These are phyloP conservation scores for grape (Vitis vinifera) DNA, from an alignment of 164 flowering plant genomes.

Conservation along the genomic window ASM3070453v1 NC_081809.1:302001-302500, in stretches of 20 bases:
- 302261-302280: constrained; percentile 89
- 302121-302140: constrained; percentile 80
- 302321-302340: constrained; percentile 63
- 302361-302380: constrained; percentile 77
- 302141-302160: constrained; percentile 90
- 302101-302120: constrained; percentile 61
- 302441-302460: constrained; percentile 50
- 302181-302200: constrained; percentile 65
- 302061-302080: constrained; percentile 72
- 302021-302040: constrained; percentile 19
- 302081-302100: constrained; percentile 61
- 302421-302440: constrained; percentile 43
- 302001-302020: constrained; percentile 15
- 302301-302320: constrained; percentile 86
- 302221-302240: constrained; percentile 73
- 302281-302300: constrained; percentile 92
- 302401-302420: constrained; percentile 58
- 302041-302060: constrained; percentile 66
- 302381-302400: constrained; percentile 57
- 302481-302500: constrained; percentile 80
- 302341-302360: constrained; percentile 55
- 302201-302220: constrained; percentile 88
- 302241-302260: constrained; percentile 70
- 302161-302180: constrained; percentile 52
- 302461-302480: constrained; percentile 56